Conservation (phyloP, 306 rosid species). For the Malus sylvestris region DNA sequence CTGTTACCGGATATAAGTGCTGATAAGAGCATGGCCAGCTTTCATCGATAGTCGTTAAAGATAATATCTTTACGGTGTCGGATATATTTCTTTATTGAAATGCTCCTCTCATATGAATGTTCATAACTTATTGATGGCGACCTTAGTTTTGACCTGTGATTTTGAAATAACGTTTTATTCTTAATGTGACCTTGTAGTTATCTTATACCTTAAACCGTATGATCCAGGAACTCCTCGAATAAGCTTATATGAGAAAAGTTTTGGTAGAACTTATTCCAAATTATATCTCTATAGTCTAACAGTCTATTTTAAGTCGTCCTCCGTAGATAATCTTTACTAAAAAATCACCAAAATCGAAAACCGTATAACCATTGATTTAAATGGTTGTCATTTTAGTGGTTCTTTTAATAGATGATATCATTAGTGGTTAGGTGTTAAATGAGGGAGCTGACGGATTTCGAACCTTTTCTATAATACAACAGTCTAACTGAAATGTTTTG, state of each 20-base stretch:
- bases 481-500: no score
- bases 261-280: not conserved
- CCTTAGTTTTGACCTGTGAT: conserved; percentile 11
- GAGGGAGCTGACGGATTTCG: no score
- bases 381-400: no score
- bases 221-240: not conserved
- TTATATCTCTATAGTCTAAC: not conserved
- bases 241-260: not conserved
- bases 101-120: not conserved
- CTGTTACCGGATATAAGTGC: not conserved
- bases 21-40: not conserved
- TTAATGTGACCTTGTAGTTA: not conserved
- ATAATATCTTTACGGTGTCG: not conserved
- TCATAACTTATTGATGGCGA: not conserved
- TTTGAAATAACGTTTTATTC: not conserved
- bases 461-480: no score
- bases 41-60: not conserved
- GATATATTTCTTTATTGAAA: not conserved
- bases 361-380: not conserved
- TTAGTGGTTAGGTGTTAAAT: no score
- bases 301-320: not conserved
- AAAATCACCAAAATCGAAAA: not conserved
- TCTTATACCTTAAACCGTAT: not conserved
- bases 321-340: not conserved
- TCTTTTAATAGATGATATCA: no score